These are phyloP conservation scores for maize (Zea mays) DNA, from an alignment of 176 grass and related monocot species.

Conservation along the genomic window DNA sequence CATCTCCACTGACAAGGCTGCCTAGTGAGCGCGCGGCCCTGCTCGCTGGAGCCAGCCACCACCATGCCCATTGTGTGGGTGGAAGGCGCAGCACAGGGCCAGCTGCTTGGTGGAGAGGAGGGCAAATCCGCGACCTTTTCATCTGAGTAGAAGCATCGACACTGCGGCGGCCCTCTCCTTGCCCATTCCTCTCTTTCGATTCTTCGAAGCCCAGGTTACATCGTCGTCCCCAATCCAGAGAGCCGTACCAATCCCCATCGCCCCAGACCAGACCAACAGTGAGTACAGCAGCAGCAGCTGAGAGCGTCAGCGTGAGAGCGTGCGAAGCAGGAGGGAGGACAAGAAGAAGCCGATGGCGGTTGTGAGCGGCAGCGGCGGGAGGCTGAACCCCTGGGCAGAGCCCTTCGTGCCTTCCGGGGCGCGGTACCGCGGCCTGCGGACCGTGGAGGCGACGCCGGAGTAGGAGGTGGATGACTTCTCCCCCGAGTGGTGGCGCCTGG, in stretches of 20 bases:
- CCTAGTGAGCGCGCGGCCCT: no score
- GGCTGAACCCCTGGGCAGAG: conserved; percentile 58
- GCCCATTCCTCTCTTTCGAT: no score
- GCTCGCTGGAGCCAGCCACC: no score
- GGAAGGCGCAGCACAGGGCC: no score
- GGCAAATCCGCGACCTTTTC: no score
- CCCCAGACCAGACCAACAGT: not conserved
- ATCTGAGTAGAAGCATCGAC: no score
- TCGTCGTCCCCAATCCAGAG: not conserved
- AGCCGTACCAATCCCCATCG: not conserved
- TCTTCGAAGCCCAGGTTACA: no score
- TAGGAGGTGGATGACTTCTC: conserved; percentile 58
- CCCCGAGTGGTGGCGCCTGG: conserved; percentile 56
- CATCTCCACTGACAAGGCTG: no score
- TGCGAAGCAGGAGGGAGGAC: not conserved
- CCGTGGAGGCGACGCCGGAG: not conserved
- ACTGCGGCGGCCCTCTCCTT: no score
- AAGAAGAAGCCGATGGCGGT: conserved; percentile 28
- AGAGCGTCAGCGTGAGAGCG: not conserved
- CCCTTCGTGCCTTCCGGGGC: conserved; percentile 49
- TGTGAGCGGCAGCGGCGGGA: conserved; percentile 20
- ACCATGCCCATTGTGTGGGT: no score
- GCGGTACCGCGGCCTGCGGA: conserved; percentile 30
- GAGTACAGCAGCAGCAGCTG: not conserved
- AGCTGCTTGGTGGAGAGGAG: no score